Base-by-base conservation (phyloP, 1,139 yeast species). In the Hemisphaericaspora xylofermentans region DNA sequence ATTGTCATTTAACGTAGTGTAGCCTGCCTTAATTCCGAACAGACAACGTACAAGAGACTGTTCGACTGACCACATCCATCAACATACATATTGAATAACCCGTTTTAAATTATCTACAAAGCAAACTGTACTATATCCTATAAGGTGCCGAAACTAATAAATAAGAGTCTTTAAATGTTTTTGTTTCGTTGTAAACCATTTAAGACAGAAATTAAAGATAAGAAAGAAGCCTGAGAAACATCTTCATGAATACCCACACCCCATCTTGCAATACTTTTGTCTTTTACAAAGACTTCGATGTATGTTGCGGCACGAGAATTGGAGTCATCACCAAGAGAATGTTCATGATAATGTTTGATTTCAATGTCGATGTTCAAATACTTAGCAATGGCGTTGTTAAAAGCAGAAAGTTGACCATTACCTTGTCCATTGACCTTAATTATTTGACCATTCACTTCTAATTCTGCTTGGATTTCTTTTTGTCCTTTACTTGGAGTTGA, bases 231-330 rank as follows among this genome's bases (percentile, higher is more conserved):
- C 57, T 84, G 88, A 25, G 95, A 84, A 30, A 89, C 96, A 74
- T 93, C 98, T 61, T 85, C 88, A 60, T 89, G 82, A 45, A 91
- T 82, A 57, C 97, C 98, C 43, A 88, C 89, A 66, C 98, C 98
- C 97, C 98, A 91, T 59, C 80, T 78, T 43, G 68, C 60, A 22
- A 70, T 64, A 32, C 69, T 66, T 39, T 72, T 69, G 47, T 74
- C 73, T 40, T 74, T 73, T 57, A 77, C 75, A 36, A 74, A 66
- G 36, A 83, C 70, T 60, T 84, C 88, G 50, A 89, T 83, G 62
- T 84, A 93, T 16, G 97, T 83, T 19, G 94, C 98, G 47, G 98
- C 98, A 61, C 84, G 80, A 42, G 95, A 81, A 48, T 79, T 74
- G 30, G 95, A 81, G 48, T 94, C 96, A 37, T 80, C 77, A 48